Percentiles rank a stretch among this genome's conserved stretches.
Conservation (phyloP, 176 grass and related monocot genomes). For the Urochloa ruziziensis region DNA sequence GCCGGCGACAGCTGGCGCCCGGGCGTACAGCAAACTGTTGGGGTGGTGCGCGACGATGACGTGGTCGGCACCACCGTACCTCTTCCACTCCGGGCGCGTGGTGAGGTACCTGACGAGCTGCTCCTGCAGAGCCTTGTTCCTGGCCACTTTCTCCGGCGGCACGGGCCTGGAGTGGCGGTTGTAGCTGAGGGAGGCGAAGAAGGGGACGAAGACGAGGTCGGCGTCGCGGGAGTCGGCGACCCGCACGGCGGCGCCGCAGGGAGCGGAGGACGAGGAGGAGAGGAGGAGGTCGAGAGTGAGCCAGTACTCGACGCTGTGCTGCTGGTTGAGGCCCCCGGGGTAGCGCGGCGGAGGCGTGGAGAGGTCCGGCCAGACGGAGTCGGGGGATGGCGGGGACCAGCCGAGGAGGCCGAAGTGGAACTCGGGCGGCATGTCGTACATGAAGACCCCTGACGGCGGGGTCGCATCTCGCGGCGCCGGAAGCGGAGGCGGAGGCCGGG, state of each 20-base stretch:
- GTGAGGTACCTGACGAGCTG: conserved; percentile 62
- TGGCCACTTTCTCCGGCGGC: conserved; percentile 58
- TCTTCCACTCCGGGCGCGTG: conserved; percentile 65
- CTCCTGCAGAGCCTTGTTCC: conserved; percentile 58
- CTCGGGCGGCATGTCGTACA: conserved; percentile 88
- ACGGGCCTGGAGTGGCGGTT: conserved; percentile 68
- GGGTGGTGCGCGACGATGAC: conserved; percentile 91
- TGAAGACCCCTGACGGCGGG: conserved; percentile 64
- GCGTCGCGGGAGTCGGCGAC: conserved; percentile 59
- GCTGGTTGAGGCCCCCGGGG: conserved; percentile 88
- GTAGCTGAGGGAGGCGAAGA: conserved; percentile 88
- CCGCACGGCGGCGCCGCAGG: conserved; percentile 48
- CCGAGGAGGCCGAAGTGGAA: conserved; percentile 87
- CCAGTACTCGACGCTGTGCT: conserved; percentile 96
- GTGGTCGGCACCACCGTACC: conserved; percentile 64
- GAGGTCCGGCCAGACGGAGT: conserved; percentile 67
- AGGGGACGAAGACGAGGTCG: conserved; percentile 83
- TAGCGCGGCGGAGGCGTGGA: conserved; percentile 48
- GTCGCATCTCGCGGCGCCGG: conserved; percentile 35
- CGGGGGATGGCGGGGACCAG: conserved; percentile 44
- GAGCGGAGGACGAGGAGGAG: conserved; percentile 30
- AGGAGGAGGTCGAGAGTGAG: conserved; percentile 81
- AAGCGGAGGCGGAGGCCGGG: background rate
- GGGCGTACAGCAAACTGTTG: conserved; percentile 74
- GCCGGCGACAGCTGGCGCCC: conserved; percentile 56